Conservation (phyloP, 208 protist genomes). For the Tritrichomonas musculus region DNA sequence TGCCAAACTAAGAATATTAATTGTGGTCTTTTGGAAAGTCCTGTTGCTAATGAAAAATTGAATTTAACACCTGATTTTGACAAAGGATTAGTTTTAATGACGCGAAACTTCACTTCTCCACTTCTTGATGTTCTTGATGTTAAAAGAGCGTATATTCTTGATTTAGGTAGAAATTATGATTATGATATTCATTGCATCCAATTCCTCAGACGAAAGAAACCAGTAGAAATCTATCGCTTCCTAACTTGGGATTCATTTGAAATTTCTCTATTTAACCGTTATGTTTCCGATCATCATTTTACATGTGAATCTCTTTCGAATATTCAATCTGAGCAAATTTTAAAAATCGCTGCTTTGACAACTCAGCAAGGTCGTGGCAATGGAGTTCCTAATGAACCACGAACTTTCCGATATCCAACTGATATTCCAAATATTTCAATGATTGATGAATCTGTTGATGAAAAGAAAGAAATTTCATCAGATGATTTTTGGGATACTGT, state of each 20-base stretch:
- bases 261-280: neutral
- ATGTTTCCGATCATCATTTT: neutral
- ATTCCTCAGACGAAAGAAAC: neutral
- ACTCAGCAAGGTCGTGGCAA: neutral
- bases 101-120: neutral
- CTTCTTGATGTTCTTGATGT: neutral
- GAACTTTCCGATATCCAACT: neutral
- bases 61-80: neutral
- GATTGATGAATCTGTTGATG: no score
- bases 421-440: neutral
- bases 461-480: neutral
- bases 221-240: neutral
- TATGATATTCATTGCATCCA: neutral
- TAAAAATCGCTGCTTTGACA: neutral
- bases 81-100: neutral
- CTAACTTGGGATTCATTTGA: neutral
- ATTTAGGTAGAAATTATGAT: neutral
- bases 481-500: neutral
- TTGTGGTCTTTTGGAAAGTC: neutral
- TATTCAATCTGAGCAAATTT: neutral
- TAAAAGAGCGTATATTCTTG: neutral
- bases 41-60: neutral
- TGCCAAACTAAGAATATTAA: neutral
- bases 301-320: neutral
- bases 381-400: neutral